These are phyloP conservation scores for Megacollybia platyphylla DNA, from an alignment of 1,284 basidiomycete genomes.

Conservation along the genomic window DNA sequence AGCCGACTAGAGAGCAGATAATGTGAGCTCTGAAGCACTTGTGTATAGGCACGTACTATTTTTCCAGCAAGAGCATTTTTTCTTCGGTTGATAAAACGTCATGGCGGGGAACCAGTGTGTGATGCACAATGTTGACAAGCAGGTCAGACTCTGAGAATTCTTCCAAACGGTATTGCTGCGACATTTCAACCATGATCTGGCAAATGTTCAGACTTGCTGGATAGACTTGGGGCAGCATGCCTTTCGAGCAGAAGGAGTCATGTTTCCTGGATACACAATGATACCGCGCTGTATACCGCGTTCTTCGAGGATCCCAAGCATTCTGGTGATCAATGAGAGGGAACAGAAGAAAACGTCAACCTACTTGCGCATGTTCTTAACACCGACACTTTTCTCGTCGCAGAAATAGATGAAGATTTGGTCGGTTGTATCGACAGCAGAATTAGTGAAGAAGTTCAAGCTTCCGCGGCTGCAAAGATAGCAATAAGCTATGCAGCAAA, in stretches of 20 bases:
- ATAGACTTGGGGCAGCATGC: slow-evolving; percentile 24
- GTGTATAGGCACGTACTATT: slow-evolving; percentile 63
- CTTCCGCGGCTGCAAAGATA: slow-evolving; percentile 54
- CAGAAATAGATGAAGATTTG: slow-evolving; percentile 94
- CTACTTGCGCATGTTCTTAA: slow-evolving; percentile 93
- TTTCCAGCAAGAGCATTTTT: slow-evolving; percentile 79
- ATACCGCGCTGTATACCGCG: slow-evolving; percentile 86
- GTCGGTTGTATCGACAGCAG: slow-evolving; percentile 53
- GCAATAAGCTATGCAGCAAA: slow-evolving; percentile 4
- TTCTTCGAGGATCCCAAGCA: slow-evolving; percentile 81
- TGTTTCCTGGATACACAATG: slow-evolving; percentile 91
- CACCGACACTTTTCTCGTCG: slow-evolving; percentile 84
- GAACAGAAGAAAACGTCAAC: slow-evolving; percentile 16
- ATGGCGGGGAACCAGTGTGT: slow-evolving; percentile 91
- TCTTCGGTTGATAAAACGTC: slow-evolving; percentile 80
- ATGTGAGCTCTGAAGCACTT: slow-evolving; percentile 8
- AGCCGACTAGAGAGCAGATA: slow-evolving; percentile 54
- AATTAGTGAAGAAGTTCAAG: slow-evolving; percentile 81
- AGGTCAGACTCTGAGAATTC: slow-evolving; percentile 96
- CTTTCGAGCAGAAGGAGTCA: slow-evolving; percentile 95
- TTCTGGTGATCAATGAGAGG: slow-evolving; percentile 28
- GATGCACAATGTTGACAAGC: slow-evolving; percentile 95
- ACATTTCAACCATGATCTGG: slow-evolving; percentile 85
- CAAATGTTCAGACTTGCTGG: neutral
- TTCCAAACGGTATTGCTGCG: slow-evolving; percentile 78